Conservation (phyloP, 129 eudicot species). For the Pulicaria dysenterica region DNA sequence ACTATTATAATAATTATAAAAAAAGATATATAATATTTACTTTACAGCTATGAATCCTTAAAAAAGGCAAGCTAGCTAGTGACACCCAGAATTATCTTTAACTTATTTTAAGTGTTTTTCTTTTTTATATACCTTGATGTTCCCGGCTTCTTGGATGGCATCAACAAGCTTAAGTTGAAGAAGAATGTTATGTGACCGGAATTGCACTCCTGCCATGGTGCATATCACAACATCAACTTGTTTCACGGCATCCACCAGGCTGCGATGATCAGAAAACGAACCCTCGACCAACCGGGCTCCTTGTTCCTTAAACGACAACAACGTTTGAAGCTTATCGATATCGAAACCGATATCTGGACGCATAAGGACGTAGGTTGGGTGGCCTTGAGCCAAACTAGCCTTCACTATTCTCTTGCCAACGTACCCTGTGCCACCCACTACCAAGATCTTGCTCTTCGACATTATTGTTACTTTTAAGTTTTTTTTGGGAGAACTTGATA, state of each 20-base stretch:
- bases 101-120: no score
- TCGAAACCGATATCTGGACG: constrained; percentile 45
- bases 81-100: no score
- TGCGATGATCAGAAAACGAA: constrained; percentile 57
- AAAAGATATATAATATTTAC: no score
- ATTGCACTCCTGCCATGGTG: constrained; percentile 58
- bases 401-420: constrained; percentile 52
- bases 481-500: background rate
- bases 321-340: constrained; percentile 49
- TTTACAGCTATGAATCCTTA: no score
- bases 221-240: constrained; percentile 74
- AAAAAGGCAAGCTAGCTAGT: no score
- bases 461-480: constrained; percentile 11
- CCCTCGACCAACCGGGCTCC: constrained; percentile 60
- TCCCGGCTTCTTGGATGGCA: constrained; percentile 89
- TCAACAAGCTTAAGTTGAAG: constrained; percentile 69
- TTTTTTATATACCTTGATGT: constrained; percentile 53
- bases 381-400: constrained; percentile 51
- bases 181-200: constrained; percentile 52
- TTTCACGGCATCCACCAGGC: constrained; percentile 66
- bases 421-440: constrained; percentile 61
- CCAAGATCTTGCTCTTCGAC: constrained; percentile 50
- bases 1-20: no score
- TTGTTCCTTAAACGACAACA: constrained; percentile 47
- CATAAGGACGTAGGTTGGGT: constrained; percentile 43